phyloP scores from a whole-genome alignment of 2,329 filamentous ascomycete species.

The Tolypocladium album region DNA sequence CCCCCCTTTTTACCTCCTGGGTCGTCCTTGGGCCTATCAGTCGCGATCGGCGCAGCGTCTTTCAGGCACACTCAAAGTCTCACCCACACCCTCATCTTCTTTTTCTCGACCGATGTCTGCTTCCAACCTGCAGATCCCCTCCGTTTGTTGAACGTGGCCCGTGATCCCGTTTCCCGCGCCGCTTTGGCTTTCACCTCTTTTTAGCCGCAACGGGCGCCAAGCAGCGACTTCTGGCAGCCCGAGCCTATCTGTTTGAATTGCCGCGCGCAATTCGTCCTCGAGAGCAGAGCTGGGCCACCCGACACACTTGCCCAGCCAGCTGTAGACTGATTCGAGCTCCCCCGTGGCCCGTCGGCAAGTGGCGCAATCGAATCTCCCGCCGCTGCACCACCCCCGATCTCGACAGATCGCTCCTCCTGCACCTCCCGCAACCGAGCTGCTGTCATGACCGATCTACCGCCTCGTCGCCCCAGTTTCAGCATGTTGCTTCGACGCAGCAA shows the following conservation, averaged over 20 bases:
- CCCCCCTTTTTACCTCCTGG: not conserved
- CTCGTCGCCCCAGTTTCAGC: conserved; percentile 34
- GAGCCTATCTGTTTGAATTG: not conserved
- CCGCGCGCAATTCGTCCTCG: no score
- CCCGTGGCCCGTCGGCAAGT: not conserved
- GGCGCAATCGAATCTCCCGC: not conserved
- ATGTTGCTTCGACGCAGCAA: conserved; percentile 58
- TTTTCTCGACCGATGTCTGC: not conserved
- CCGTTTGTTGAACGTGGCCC: not conserved
- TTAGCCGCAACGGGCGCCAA: not conserved
- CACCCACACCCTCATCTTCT: not conserved
- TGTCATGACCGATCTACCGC: conserved; percentile 18
- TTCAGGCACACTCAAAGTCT: not conserved
- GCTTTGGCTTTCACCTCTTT: no score
- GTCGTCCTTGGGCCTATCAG: not conserved
- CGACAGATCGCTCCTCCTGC: conserved; percentile 8
- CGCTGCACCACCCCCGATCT: conserved; percentile 5
- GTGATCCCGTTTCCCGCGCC: not conserved
- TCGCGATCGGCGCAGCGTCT: not conserved
- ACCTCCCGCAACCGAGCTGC: conserved; percentile 5
- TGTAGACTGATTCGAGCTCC: not conserved
- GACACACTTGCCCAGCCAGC: no score
- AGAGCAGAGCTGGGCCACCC: no score
- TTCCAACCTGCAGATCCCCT: not conserved
- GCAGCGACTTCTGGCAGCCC: not conserved